Evolutionary conservation across 1,284 basidiomycete genomes (phyloP), one percentile per base, ranked within the genome.

Genomic region (Psilocybe mexicana): DNA sequence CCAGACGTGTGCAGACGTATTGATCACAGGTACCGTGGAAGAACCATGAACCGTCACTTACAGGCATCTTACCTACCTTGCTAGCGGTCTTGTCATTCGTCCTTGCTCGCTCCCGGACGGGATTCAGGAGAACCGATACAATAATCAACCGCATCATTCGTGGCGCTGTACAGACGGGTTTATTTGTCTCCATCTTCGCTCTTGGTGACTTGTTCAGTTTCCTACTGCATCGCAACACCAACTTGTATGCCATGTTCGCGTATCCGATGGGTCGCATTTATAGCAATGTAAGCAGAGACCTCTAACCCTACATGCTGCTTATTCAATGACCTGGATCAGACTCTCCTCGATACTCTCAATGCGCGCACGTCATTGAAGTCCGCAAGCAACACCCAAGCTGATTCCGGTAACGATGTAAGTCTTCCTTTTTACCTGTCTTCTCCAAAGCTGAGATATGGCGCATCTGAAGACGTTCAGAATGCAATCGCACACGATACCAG

Each of bases 71-170:
- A 18, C 14, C 23, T 10, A 11, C 23, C 18, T n/a, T 14, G 30
- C 25, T 40, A 73, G 74, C 54, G 53, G 67, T 61, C n/a, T 67
- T 82, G 51, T 67, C 70, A 8, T 69, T 67, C 40, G 61, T 74
- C 1, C 70, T 82, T 23, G 58, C 58, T 25, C 73, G 71, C 23
- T 76, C 75, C 2, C 70, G 75, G 46, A 80, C 79, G 6, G 80
- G 80, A 10, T 77, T 79, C 65, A 69, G 66, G n/a, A 72, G 65
- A 54, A 81, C 76, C 3, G 79, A 82, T 56, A 76, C 69, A 0
- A 70, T 80, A 25, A 70, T 82, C 59, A 76, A 77, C 57, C 72
- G 74, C 33, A 68, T 81, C 1, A 80, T 81, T 58, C 73, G 79
- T 38, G 77, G 76, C 25, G 77, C 77, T 14, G 68, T 82, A 18